Percentiles rank a stretch among this genome's conserved stretches.
phyloP scores from a whole-genome alignment of 805 yeast genomes.

The Starmerella bombi region DNA sequence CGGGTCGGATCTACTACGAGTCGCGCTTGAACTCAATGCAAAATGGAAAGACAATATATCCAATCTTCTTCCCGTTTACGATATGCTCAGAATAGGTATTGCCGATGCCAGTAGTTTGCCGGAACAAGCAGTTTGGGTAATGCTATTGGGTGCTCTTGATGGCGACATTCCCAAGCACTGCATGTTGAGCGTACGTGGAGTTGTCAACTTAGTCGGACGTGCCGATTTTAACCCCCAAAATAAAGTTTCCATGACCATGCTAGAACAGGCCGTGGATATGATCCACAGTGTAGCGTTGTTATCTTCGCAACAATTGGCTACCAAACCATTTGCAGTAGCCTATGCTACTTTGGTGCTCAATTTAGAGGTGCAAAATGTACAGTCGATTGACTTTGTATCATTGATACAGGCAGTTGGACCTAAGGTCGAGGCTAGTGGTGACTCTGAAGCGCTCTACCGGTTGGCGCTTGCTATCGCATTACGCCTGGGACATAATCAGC shows the following conservation, averaged over 20 bases:
- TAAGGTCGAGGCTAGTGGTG: conserved; percentile 2
- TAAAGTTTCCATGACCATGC: conserved; percentile 19
- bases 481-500: conserved; percentile 3
- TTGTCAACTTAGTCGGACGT: conserved; percentile 41
- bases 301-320: not conserved
- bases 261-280: conserved; percentile 24
- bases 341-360: conserved; percentile 32
- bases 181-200: conserved; percentile 45
- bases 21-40: conserved; percentile 30
- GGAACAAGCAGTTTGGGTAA: conserved; percentile 28
- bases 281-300: conserved; percentile 5
- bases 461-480: conserved; percentile 20
- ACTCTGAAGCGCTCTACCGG: conserved; percentile 20
- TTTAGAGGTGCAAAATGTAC: conserved; percentile 14
- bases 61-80: conserved; percentile 39
- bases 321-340: conserved; percentile 27
- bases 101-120: conserved; percentile 26
- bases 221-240: conserved; percentile 20
- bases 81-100: conserved; percentile 42
- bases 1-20: conserved; percentile 28
- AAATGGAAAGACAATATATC: conserved; percentile 8
- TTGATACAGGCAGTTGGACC: conserved; percentile 1
- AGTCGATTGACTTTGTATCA: conserved; percentile 1
- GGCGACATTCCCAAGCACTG: conserved; percentile 28
- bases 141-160: conserved; percentile 23